Evolutionary conservation across 805 yeast genomes (phyloP).

Genomic region (Lipomyces mesembrius): DNA sequence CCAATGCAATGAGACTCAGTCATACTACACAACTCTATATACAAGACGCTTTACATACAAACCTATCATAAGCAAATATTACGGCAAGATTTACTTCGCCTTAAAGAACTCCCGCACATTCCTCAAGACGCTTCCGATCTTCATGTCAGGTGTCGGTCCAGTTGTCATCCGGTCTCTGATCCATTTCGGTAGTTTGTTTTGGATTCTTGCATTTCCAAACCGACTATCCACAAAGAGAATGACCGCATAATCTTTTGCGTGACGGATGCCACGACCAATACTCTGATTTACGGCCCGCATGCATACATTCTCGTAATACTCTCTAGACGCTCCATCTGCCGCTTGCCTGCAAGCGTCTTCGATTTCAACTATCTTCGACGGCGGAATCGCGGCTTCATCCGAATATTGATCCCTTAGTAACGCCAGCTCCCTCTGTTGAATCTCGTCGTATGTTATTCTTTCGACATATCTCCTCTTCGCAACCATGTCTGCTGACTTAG

Average conservation of each 20-base stretch:
- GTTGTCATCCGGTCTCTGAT: slow-evolving; percentile 52
- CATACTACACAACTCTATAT: no score
- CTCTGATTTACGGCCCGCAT: slow-evolving; percentile 92
- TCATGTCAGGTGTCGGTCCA: neutral
- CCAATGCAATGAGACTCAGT: neutral
- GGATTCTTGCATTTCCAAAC: slow-evolving; percentile 54
- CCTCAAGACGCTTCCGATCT: slow-evolving; percentile 15
- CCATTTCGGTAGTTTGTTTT: slow-evolving; percentile 74
- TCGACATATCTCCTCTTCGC: slow-evolving; percentile 73
- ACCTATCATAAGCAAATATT: no score
- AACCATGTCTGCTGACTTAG: slow-evolving; percentile 76
- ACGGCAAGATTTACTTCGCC: neutral
- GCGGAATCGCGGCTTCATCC: slow-evolving; percentile 6
- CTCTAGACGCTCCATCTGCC: slow-evolving; percentile 56
- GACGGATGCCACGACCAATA: slow-evolving; percentile 90
- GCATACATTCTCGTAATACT: slow-evolving; percentile 79
- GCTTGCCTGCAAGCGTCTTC: slow-evolving; percentile 43
- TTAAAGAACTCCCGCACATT: slow-evolving; percentile 20
- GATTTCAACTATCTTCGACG: slow-evolving; percentile 41
- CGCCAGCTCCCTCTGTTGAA: slow-evolving; percentile 40
- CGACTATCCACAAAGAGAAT: slow-evolving; percentile 74
- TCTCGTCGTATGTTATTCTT: slow-evolving; percentile 52
- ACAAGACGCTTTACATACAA: no score
- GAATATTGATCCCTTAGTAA: neutral
- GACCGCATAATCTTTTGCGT: slow-evolving; percentile 76